A percentile compares a stretch with the other conserved stretches of the same genome.
phyloP scores from a whole-genome alignment of 2,329 filamentous ascomycete genomes.

The Zymoseptoria tritici region DNA sequence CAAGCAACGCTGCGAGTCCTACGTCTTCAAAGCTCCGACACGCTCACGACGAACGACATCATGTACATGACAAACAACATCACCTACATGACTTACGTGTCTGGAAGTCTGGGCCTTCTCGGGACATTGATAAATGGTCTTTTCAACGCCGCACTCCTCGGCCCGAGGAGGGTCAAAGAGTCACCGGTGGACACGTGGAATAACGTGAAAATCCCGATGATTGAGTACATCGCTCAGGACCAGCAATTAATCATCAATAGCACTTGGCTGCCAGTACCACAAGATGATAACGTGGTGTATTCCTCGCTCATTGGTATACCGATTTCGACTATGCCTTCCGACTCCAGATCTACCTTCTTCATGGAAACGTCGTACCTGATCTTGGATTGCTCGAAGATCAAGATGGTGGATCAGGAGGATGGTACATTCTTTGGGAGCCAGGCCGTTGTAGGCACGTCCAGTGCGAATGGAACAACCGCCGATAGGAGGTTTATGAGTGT shows the following conservation, averaged over 20 bases:
- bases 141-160: slow-evolving; percentile 3
- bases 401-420: background rate
- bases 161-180: background rate
- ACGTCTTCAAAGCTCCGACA: background rate
- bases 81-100: background rate
- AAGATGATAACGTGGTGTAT: background rate
- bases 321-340: background rate
- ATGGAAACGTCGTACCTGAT: slow-evolving; percentile 1
- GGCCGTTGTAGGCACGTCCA: too few relatives aligned
- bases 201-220: slow-evolving; percentile 2
- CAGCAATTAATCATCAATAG: background rate
- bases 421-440: too few relatives aligned
- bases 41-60: background rate
- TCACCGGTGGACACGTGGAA: slow-evolving; percentile 3
- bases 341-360: background rate
- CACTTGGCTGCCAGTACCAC: slow-evolving; percentile 1
- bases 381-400: background rate
- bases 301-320: slow-evolving; percentile 3
- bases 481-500: background rate
- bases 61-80: slow-evolving; percentile 2
- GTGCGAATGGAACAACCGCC: too few relatives aligned
- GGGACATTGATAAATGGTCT: background rate
- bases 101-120: background rate
- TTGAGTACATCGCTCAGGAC: background rate
- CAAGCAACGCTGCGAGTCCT: slow-evolving; percentile 4